These are phyloP conservation scores for Wickerhamomyces kurtzmanii DNA, from an alignment of 805 yeast genomes.

Conservation along the genomic window DNA sequence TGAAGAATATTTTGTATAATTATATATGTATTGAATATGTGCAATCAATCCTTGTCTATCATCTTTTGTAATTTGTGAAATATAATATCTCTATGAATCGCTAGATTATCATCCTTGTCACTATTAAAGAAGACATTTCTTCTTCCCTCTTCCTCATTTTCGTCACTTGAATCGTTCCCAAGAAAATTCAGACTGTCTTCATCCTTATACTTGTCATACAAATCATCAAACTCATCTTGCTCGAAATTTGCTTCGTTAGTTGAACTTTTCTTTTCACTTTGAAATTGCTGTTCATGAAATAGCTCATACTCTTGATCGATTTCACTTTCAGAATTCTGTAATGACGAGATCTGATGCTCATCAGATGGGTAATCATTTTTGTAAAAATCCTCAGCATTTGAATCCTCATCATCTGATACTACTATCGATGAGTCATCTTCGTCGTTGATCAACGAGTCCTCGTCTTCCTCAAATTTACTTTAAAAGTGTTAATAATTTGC, in stretches of 20 bases:
- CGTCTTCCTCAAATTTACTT: slow-evolving; percentile 29
- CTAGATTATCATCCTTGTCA: slow-evolving; percentile 51
- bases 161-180: slow-evolving; percentile 18
- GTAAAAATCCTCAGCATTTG: slow-evolving; percentile 87
- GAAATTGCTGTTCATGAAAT: too few relatives aligned
- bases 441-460: slow-evolving; percentile 22
- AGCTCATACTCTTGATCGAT: slow-evolving; percentile 6
- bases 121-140: slow-evolving; percentile 46
- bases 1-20: slow-evolving; percentile 44
- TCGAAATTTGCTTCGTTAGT: not conserved
- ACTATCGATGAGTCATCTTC: slow-evolving; percentile 28
- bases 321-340: slow-evolving; percentile 1
- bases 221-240: slow-evolving; percentile 19
- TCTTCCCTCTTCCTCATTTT: slow-evolving; percentile 21
- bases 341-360: slow-evolving; percentile 51
- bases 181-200: slow-evolving; percentile 43
- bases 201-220: slow-evolving; percentile 68
- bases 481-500: slow-evolving; percentile 1
- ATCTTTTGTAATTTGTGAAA: slow-evolving; percentile 46
- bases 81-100: slow-evolving; percentile 53
- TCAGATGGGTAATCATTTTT: slow-evolving; percentile 94
- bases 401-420: slow-evolving; percentile 67
- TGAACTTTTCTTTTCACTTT: slow-evolving; percentile 1
- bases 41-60: slow-evolving; percentile 29
- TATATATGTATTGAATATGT: not conserved